Base-by-base conservation (phyloP, 2,329 filamentous ascomycete species). In the Colletotrichum sansevieriae region DNA sequence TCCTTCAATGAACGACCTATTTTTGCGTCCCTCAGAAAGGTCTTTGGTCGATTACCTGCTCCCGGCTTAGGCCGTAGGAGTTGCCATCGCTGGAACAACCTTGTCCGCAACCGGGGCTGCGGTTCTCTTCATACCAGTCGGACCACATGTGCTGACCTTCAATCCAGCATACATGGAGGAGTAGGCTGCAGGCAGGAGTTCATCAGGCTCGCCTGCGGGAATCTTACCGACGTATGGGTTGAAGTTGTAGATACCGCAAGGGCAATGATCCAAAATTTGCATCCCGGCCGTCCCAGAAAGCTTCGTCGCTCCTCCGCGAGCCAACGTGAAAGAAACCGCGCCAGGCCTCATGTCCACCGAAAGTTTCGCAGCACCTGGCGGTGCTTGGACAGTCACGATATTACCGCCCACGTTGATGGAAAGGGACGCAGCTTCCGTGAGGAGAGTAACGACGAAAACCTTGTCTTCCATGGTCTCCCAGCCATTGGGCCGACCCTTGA, bases 181-280 rank as follows among this genome's bases (percentile, higher is more conserved):
- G 20, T 76, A 72, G 5, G 79, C 82, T 44, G 73, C 77, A 2
- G 78, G 73, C 55, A 76, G 75, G 1, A 83, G 78, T 56, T 75
- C 72, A 63, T 83, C 81, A 10, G 74, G 72, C 15, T 70, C 25
- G 13, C 77, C 74, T 0, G 76, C 76, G 3, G 85, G 84, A 3
- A 87, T 76, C 1, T 80, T 83, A 13, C 85, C 85, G 0, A 86
- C 84, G 69, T 85, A 88, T 13, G 84, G 81, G 66, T 88, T 88
- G 78, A 84, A 88, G 76, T 88, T 88, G 78, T 87, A 87, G 56
- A 87, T 78, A 3, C 85, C 84, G 66, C 83, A 87, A 18, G 81
- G 75, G 72, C 86, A 88, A 15, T 76, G 76, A 47, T 83, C 76
- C 1, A 79, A 77, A 43, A 88, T 82, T 44, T 87, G 80, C 76